These are phyloP conservation scores for Cyphellophora attinorum DNA, from an alignment of 2,329 filamentous ascomycete genomes.

Conservation along the genomic window DNA sequence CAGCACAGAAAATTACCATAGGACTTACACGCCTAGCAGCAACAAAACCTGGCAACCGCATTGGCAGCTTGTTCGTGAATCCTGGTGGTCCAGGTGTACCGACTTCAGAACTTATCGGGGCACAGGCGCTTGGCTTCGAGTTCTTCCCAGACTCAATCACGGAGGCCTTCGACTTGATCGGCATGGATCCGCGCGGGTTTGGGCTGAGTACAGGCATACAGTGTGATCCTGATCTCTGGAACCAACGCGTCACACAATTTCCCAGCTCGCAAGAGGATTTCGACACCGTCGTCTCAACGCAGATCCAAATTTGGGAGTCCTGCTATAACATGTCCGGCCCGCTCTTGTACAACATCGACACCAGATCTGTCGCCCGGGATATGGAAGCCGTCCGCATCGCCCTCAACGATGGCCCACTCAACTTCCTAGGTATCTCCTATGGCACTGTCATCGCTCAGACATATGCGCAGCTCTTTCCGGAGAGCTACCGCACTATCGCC, in stretches of 20 bases:
- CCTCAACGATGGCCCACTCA: slow-evolving; percentile 25
- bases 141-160: neutral
- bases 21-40: slow-evolving; percentile 17
- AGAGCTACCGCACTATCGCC: neutral
- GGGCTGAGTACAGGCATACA: slow-evolving; percentile 29
- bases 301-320: neutral
- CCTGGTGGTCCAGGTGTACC: slow-evolving; percentile 16
- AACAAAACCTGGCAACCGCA: slow-evolving; percentile 7
- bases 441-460: neutral
- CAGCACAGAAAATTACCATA: slow-evolving; percentile 16
- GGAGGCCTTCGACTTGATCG: slow-evolving; percentile 32
- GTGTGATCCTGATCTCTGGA: slow-evolving; percentile 29
- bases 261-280: neutral
- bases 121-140: neutral
- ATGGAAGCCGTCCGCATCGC: slow-evolving; percentile 25
- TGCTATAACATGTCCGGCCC: slow-evolving; percentile 23
- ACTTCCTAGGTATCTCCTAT: neutral
- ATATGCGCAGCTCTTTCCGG: neutral
- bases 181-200: slow-evolving; percentile 33
- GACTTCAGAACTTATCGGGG: neutral
- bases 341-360: slow-evolving; percentile 33
- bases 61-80: slow-evolving; percentile 33
- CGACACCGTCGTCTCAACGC: neutral
- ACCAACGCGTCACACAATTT: slow-evolving; percentile 13
- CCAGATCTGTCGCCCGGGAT: slow-evolving; percentile 24